A percentile compares a stretch with the other conserved stretches of the same genome.
These are phyloP conservation scores for Butyriboletus appendiculatus DNA, from an alignment of 1,284 basidiomycete genomes.

Conservation along the genomic window DNA sequence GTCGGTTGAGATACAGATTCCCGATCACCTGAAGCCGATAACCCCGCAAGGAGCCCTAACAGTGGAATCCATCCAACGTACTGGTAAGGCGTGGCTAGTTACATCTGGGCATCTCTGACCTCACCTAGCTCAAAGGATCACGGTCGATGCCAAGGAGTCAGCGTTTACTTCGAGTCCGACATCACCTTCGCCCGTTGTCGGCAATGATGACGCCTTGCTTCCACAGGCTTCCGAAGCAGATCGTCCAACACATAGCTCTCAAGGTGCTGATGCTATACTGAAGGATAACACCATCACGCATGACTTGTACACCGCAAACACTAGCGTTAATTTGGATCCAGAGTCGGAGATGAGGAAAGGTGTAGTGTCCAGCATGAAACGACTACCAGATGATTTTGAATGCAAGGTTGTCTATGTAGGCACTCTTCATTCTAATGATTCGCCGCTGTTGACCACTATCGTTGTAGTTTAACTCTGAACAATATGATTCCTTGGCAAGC, in stretches of 20 bases:
- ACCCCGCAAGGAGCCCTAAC: background rate
- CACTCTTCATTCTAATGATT: background rate
- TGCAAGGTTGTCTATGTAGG: slow-evolving; percentile 21
- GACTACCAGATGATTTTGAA: slow-evolving; percentile 11
- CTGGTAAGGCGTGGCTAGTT: background rate
- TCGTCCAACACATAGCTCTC: background rate
- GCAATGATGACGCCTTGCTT: no score
- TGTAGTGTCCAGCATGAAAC: slow-evolving; percentile 16
- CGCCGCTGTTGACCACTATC: background rate
- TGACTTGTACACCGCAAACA: slow-evolving; percentile 20
- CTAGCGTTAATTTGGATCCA: slow-evolving; percentile 1
- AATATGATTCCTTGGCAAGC: background rate
- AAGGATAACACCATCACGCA: slow-evolving; percentile 5
- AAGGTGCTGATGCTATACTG: background rate
- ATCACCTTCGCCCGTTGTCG: no score
- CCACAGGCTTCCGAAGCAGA: background rate
- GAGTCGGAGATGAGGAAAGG: slow-evolving; percentile 12
- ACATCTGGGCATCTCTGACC: background rate
- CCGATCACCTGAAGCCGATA: background rate
- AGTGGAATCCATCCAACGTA: slow-evolving; percentile 13
- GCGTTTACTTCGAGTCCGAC: slow-evolving; percentile 1
- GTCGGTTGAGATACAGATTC: background rate
- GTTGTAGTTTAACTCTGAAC: slow-evolving; percentile 17
- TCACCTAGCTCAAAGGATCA: slow-evolving; percentile 15
- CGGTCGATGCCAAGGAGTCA: slow-evolving; percentile 11